Evolutionary conservation across 2,329 filamentous ascomycete species (phyloP).

Genomic region (Paramyrothecium roridum): DNA sequence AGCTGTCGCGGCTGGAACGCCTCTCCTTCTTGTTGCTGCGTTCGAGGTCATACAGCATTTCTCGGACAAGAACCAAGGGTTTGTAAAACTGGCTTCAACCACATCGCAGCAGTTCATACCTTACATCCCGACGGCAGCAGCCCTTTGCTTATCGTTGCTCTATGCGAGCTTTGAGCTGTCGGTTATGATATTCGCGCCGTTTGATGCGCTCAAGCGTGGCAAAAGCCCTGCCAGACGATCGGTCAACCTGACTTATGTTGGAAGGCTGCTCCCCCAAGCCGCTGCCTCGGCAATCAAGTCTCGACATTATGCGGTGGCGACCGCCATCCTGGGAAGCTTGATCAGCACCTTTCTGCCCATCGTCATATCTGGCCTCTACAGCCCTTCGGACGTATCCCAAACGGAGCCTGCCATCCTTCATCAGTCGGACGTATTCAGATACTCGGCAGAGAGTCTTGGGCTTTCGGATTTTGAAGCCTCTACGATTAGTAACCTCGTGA

Average conservation of each 20-base stretch:
- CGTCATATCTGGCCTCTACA: slow-evolving; percentile 21
- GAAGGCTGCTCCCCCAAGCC: slow-evolving; percentile 15
- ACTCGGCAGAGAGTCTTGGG: slow-evolving; percentile 13
- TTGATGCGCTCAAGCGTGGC: slow-evolving; percentile 13
- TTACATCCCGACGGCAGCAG: slow-evolving; percentile 19
- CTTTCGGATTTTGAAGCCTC: slow-evolving; percentile 16
- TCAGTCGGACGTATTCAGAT: slow-evolving; percentile 21
- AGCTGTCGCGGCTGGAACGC: slow-evolving; percentile 15
- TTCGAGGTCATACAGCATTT: slow-evolving; percentile 17
- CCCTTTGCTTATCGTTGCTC: slow-evolving; percentile 14
- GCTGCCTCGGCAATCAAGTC: slow-evolving; percentile 12
- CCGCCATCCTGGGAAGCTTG: slow-evolving; percentile 15
- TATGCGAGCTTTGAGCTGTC: slow-evolving; percentile 14
- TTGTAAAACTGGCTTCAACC: slow-evolving; percentile 10
- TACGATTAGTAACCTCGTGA: slow-evolving; percentile 19
- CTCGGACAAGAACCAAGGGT: slow-evolving; percentile 20
- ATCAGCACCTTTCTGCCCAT: slow-evolving; percentile 13
- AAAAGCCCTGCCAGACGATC: slow-evolving; percentile 12
- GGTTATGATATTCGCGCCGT: slow-evolving; percentile 17
- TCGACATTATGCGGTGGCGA: slow-evolving; percentile 17
- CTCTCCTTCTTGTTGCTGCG: slow-evolving; percentile 13
- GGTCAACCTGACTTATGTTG: slow-evolving; percentile 14
- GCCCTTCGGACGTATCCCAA: slow-evolving; percentile 15
- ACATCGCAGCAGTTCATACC: slow-evolving; percentile 20
- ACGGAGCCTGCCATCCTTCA: slow-evolving; percentile 16